A percentile compares a stretch with the other conserved stretches of the same genome.
These are phyloP conservation scores for Kwoniella sp. DNA, from an alignment of 768 basidiomycete species.

Conservation along the genomic window DNA sequence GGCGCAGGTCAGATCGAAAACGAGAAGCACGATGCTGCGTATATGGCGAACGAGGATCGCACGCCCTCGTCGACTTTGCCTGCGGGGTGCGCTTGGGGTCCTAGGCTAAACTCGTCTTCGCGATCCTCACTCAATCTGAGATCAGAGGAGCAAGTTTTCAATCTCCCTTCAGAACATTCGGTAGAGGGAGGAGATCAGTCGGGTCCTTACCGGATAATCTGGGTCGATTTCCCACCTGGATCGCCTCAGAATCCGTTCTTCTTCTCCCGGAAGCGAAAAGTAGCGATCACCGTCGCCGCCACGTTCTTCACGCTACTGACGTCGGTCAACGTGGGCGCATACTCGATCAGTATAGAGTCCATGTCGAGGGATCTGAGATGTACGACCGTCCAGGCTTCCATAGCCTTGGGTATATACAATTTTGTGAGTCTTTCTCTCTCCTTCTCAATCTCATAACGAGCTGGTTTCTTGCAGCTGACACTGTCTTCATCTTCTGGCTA, in stretches of 20 bases:
- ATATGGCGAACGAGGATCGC: background rate
- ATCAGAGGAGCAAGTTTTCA: background rate
- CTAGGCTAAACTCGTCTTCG: background rate
- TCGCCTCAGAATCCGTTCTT: conserved; percentile 47
- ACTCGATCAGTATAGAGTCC: conserved; percentile 38
- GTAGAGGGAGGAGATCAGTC: conserved; percentile 1
- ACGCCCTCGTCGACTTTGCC: conserved; percentile 4
- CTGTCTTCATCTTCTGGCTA: background rate
- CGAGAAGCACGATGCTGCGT: background rate
- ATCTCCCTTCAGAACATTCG: background rate
- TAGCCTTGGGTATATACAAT: conserved; percentile 47
- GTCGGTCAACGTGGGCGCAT: conserved; percentile 36
- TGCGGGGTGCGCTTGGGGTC: conserved; percentile 15
- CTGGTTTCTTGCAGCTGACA: conserved; percentile 4
- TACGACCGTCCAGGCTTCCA: conserved; percentile 29
- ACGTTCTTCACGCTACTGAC: conserved; percentile 44
- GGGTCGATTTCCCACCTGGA: conserved; percentile 49
- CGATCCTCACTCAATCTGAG: conserved; percentile 7
- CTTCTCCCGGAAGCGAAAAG: conserved; percentile 38
- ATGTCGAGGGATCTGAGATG: conserved; percentile 45
- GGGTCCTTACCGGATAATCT: conserved; percentile 26
- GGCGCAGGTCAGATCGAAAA: background rate
- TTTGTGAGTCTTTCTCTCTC: conserved; percentile 30
- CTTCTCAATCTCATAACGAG: background rate
- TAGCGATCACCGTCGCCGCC: conserved; percentile 39